phyloP scores from a whole-genome alignment of 352 stramenopile genomes.

The Elongisporangium prolatum region DNA sequence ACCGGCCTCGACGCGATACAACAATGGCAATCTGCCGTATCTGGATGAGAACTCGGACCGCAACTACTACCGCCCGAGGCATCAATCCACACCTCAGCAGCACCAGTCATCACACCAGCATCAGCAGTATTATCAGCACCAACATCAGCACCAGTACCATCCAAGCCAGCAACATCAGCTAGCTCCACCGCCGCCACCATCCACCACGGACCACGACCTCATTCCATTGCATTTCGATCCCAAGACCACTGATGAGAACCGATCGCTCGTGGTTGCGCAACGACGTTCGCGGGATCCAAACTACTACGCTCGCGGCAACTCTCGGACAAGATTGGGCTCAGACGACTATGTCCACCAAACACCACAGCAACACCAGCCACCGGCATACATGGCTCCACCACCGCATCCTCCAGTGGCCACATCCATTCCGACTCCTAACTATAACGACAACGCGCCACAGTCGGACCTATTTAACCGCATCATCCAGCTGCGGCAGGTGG shows the following conservation, averaged over 20 bases:
- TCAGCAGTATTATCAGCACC: not conserved
- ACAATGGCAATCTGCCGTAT: not conserved
- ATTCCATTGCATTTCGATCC: slow-evolving; percentile 6
- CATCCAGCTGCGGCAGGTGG: slow-evolving; percentile 45
- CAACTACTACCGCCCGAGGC: not conserved
- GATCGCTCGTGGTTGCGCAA: slow-evolving; percentile 3
- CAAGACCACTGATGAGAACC: slow-evolving; percentile 3
- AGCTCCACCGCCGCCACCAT: not conserved
- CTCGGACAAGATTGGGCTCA: not conserved
- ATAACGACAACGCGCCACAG: not conserved
- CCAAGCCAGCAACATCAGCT: not conserved
- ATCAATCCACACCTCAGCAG: not conserved
- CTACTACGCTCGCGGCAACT: not conserved
- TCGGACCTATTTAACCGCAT: slow-evolving; percentile 25
- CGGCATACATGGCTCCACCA: slow-evolving; percentile 6
- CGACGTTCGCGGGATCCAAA: not conserved
- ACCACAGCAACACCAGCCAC: slow-evolving; percentile 1
- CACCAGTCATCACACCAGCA: not conserved
- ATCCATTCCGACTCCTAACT: not conserved
- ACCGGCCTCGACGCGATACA: not conserved
- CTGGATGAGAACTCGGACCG: slow-evolving; percentile 6
- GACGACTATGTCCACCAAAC: slow-evolving; percentile 1
- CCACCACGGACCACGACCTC: slow-evolving; percentile 1
- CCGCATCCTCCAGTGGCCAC: slow-evolving; percentile 8
- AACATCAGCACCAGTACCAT: not conserved